Evolutionary conservation across 768 basidiomycete species (phyloP), one percentile per base, ranked within the genome.

Genomic region (Russula sp.): DNA sequence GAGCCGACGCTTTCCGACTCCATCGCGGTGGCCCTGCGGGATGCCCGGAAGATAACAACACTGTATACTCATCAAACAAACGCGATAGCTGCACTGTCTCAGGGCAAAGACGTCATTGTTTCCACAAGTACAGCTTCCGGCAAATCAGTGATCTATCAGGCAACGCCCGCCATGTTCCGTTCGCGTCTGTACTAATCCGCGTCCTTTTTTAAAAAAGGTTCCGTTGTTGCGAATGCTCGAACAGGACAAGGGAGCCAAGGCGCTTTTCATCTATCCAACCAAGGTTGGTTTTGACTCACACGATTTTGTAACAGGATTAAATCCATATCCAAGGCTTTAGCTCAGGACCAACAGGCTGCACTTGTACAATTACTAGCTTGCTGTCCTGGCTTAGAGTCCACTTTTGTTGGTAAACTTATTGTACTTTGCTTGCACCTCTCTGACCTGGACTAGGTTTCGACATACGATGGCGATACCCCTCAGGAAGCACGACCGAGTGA

Each of bases 81-180:
- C 29, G 89, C 93, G 2, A 86, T 95, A 63, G 79, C 83, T 64
- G 79, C 83, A 0, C 75, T 93, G 10, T 72, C 75, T 14, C 67
- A 70, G 54, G 81, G 81, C 7, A 80, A 80, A 58, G 78, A 92
- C 71, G 90, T 93, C 29, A 89, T 95, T 39, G 88, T 94, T 34
- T 93, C 91, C 5, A 95, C 93, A 0, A 87, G 86, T 65, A 96
- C 93, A 8, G 92, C 93, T 7, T 93, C 90, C 5, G 91, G 91
- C 3, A 93, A 93, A 75, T 92, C 89, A 73, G 75, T 92, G 14
- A 90, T 93, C 46, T 93, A 92, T 71, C 90, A 93, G 76, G 90
- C 86, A 60, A 36, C 4, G 68, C 55, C 22, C 5, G n/a, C 22
- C 32, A 43, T 16, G 16, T 46, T 10, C n/a, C 16, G 49, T 49